A percentile compares a stretch with the other conserved stretches of the same genome.
Conservation (phyloP, 225 moss, liverwort and hornwort species). For the Bryum argenteum region DNA sequence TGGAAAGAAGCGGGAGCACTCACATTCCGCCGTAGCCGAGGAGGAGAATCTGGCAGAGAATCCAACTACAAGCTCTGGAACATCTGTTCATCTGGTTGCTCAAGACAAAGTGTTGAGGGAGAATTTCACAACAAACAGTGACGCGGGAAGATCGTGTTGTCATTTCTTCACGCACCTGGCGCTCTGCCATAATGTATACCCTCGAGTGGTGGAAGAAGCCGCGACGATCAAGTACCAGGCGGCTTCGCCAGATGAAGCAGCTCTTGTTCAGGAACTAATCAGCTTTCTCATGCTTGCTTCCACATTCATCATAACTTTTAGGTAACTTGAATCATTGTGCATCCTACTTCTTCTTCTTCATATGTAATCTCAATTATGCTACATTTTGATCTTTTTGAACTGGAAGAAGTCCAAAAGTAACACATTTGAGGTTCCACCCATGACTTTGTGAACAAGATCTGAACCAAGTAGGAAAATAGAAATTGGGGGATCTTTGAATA, state of each 20-base stretch:
- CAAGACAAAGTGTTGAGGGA: constrained; percentile 52
- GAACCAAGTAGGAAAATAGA: too few species aligned
- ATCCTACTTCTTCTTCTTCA: constrained; percentile 8
- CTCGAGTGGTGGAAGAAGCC: constrained; percentile 42
- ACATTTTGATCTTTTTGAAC: too few species aligned
- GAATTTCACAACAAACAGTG: constrained; percentile 48
- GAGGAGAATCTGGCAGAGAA: background rate
- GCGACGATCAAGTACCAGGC: constrained; percentile 62
- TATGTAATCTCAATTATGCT: too few species aligned
- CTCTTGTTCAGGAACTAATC: constrained; percentile 88
- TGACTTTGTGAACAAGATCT: too few species aligned
- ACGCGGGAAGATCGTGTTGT: constrained; percentile 40
- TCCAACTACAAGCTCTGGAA: background rate
- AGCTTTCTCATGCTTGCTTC: constrained; percentile 25
- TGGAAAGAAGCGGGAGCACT: constrained; percentile 36
- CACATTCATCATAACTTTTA: constrained; percentile 24
- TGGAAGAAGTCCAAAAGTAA: too few species aligned
- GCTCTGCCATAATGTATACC: constrained; percentile 79
- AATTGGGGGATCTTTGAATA: too few species aligned
- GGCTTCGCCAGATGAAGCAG: constrained; percentile 92
- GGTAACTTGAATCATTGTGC: constrained; percentile 20
- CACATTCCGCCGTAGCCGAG: too few species aligned
- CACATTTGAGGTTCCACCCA: too few species aligned
- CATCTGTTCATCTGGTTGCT: constrained; percentile 53
- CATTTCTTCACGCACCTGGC: constrained; percentile 75